Base-by-base conservation (phyloP, 129 eudicot species). In the Scalesia atractyloides region DNA sequence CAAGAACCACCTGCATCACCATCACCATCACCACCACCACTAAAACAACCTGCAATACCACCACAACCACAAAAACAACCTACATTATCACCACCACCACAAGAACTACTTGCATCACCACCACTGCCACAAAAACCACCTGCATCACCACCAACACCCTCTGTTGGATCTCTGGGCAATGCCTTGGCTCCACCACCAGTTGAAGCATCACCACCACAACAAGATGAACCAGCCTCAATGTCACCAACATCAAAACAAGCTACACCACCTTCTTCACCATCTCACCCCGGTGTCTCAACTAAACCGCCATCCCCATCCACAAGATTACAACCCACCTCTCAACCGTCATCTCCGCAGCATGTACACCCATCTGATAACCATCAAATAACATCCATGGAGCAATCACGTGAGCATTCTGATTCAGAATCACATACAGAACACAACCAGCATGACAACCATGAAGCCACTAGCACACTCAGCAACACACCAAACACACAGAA, bases 241-340 rank as follows among this genome's bases (percentile, higher is more conserved):
- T 4, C 33, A 76, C 41, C 39, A 9, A 0, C 62, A 76, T 13
- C 70, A 36, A 33, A 19, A 34, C 74, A 37, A 39, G 8, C 26
- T 9, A 8, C 59, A 66, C 67, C 24, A 39, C 68, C 79, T 19
- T 60, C 76, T 69, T 72, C 87, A 46, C 80, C 79, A 11, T 73
- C 76, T 26, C 72, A 64, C 41, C 19, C 56, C 33, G 56, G 0
- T 74, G 34, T 51, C 73, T 54, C 67, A 5, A 12, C 76, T 24
- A 47, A 46, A 37, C 77, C 77, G 7, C 58, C 69, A 62, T 48
- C 58, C n/a, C 48, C 77, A 60, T 26, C 76, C 63, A 60, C 14
- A 68, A 48, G 18, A 68, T 48, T 30, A 48, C 81, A 59, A 60
- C 74, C 68, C 26, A 44, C 68, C 24, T 34, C 75, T 15, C 81